These are phyloP conservation scores for Debaryomyces tyrocola DNA, from an alignment of 805 yeast genomes.

Conservation along the genomic window DNA sequence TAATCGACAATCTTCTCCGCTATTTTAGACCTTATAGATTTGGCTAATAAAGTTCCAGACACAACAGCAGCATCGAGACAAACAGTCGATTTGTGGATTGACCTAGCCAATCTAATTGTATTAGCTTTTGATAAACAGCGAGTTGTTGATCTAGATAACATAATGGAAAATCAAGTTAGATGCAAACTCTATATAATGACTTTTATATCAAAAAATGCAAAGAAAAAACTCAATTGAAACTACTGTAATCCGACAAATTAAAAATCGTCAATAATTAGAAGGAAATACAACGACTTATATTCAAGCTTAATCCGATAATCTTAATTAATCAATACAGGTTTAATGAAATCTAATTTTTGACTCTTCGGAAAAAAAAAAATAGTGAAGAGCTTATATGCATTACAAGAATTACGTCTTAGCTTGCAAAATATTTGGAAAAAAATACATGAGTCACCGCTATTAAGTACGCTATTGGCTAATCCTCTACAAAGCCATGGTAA, in stretches of 20 bases:
- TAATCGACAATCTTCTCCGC: conserved; percentile 41
- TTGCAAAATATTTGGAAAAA: no score
- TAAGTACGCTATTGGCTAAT: no score
- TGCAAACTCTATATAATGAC: no score
- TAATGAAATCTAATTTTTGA: neutral
- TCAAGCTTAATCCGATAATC: no score
- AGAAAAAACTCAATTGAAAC: no score
- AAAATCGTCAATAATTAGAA: no score
- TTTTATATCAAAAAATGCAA: no score
- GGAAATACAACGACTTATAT: no score
- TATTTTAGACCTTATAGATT: conserved; percentile 32
- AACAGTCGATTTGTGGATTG: neutral
- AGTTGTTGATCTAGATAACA: neutral
- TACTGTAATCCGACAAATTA: no score
- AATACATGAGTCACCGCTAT: no score
- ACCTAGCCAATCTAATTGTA: neutral
- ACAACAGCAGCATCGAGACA: conserved; percentile 35
- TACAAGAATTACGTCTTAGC: neutral
- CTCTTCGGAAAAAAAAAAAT: neutral
- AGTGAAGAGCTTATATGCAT: neutral
- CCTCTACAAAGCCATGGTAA: no score
- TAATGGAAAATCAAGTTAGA: neutral
- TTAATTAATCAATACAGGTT: no score
- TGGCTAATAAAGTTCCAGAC: conserved; percentile 45
- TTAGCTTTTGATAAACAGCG: neutral